Conservation (phyloP, 306 rosid species). For the Crotalaria pallida region DNA sequence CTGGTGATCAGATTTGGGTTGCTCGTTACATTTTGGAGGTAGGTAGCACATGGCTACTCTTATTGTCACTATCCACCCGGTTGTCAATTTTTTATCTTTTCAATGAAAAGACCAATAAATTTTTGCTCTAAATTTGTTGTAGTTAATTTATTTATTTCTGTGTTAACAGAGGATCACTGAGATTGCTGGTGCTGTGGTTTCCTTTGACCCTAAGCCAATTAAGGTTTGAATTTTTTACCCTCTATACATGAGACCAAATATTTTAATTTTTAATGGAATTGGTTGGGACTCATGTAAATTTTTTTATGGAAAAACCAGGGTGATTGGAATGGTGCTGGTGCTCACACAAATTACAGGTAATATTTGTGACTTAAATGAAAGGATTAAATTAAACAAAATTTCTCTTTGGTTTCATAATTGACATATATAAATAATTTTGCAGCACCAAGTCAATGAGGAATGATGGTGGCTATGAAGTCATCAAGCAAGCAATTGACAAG, state of each 20-base stretch:
- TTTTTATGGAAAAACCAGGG: constrained; percentile 36
- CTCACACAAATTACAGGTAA: constrained; percentile 95
- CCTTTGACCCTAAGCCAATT: constrained; percentile 94
- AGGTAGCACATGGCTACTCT: constrained; percentile 36
- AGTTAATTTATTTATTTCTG: constrained; percentile 16
- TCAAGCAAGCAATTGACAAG: constrained; percentile 76
- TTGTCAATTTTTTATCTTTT: not conserved
- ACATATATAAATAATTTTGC: constrained; percentile 1
- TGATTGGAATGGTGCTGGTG: constrained; percentile 99
- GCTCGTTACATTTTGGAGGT: constrained; percentile 99
- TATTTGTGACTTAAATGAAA: not conserved
- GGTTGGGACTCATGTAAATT: not conserved
- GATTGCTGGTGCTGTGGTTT: constrained; percentile 72
- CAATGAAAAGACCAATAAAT: not conserved
- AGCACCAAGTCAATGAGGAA: constrained; percentile 84
- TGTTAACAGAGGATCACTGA: constrained; percentile 76
- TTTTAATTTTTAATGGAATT: not conserved
- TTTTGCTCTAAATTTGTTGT: not conserved
- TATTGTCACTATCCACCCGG: not conserved
- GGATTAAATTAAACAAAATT: not conserved
- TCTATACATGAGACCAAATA: too few relatives aligned
- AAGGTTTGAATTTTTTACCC: constrained; percentile 33
- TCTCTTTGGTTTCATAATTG: not conserved
- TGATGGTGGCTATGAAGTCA: constrained; percentile 74
- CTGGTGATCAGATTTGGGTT: constrained; percentile 84